phyloP scores from a whole-genome alignment of 164 flowering plant species.

The Sextonia rubra region DNA sequence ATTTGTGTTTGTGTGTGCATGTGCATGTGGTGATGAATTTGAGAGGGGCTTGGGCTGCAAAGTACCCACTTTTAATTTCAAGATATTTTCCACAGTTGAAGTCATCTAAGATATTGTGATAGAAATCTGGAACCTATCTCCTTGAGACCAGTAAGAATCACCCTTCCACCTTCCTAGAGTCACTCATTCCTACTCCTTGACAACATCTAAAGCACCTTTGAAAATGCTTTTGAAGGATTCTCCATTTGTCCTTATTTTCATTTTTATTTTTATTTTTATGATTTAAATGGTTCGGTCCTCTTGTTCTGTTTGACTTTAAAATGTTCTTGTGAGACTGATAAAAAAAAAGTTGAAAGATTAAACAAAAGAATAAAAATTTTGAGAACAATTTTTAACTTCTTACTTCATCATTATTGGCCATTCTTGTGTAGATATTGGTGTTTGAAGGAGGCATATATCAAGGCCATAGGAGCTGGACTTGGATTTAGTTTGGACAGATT shows the following conservation, averaged over 20 bases:
- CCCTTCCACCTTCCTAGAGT: background rate
- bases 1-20: too few relatives aligned
- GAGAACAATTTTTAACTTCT: background rate
- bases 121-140: background rate
- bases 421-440: slow-evolving; percentile 68
- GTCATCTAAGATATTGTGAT: too few relatives aligned
- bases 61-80: too few relatives aligned
- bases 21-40: too few relatives aligned
- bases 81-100: too few relatives aligned
- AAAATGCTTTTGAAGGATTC: background rate
- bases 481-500: slow-evolving; percentile 43
- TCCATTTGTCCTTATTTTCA: background rate
- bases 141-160: background rate
- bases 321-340: background rate
- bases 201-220: background rate
- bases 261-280: background rate
- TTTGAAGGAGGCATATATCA: slow-evolving; percentile 81
- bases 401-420: background rate
- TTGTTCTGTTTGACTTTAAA: background rate
- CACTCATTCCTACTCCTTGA: background rate
- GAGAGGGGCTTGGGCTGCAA: too few relatives aligned
- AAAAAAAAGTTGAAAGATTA: background rate
- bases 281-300: background rate
- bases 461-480: slow-evolving; percentile 74
- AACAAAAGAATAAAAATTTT: background rate